Base-by-base conservation (phyloP, 2,329 filamentous ascomycete species). In the Gliomastix tumulicola region DNA sequence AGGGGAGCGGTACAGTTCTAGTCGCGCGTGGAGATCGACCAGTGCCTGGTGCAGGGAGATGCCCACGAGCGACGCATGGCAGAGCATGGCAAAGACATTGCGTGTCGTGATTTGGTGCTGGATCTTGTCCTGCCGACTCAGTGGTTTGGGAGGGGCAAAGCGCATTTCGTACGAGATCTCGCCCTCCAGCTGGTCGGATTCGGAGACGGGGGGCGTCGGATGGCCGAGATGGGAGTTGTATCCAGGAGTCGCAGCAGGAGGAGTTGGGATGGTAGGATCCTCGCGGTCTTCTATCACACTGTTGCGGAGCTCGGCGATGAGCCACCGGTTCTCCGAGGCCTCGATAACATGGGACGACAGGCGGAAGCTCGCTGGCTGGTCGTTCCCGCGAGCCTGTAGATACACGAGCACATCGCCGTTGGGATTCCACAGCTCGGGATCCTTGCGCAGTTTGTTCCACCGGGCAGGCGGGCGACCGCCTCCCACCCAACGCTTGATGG, bases 71-170 rank as follows among this genome's bases (percentile, higher is more conserved):
- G 80, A 79, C 17, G 75, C 74, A 35, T 76, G 69, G 47, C 76
- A 79, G 3, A 84, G 55, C 22, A 84, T 57, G 0, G 80, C 81
- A 46, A 86, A 77, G 31, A 84, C 72, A 47, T 85, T 86, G 16
- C 82, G 72, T 1, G 80, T 81, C 0, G 81, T 79, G 32, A 84
- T 67, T 44, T 80, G 76, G 43, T 82, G 68, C 2, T 76, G 65
- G 2, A 70, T 63, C 37, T 68, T 69, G 30, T 69, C 71, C 15
- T 55, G 55, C 49, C 56, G 68, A 46, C 49, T 66, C 27, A 71
- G 47, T 25, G 70, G 65, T 3, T 64, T 44, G 0, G 77, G 77
- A 1, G 76, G 66, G 0, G 78, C 69, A 41, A 84, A 80, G 57
- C 73, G 77, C 53, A 84, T 72, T 48, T 81, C 70, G 40, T 79